phyloP scores from a whole-genome alignment of 257 asterid genomes.

The Fraxinus quadrangulata region DNA sequence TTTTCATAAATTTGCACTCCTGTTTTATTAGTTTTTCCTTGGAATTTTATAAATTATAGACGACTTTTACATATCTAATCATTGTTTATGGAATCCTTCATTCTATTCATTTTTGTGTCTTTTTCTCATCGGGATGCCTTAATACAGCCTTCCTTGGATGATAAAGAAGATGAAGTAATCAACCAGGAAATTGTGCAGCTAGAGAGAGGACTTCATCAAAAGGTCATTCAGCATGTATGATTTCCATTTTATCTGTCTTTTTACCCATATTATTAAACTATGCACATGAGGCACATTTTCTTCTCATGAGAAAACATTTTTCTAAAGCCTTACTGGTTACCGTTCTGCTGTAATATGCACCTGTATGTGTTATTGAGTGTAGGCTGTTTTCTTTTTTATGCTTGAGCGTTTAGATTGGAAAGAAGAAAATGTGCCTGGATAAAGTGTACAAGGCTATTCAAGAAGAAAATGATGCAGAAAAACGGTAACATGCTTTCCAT shows the following conservation, averaged over 20 bases:
- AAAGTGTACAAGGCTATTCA: slow-evolving; percentile 58
- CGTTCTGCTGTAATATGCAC: slow-evolving; percentile 2
- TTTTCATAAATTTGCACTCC: slow-evolving; percentile 19
- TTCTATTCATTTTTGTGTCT: slow-evolving; percentile 7
- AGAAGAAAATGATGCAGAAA: slow-evolving; percentile 47
- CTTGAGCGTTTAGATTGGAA: slow-evolving; percentile 51
- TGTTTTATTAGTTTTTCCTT: not conserved
- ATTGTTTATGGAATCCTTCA: slow-evolving; percentile 5
- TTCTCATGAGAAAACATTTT: not conserved
- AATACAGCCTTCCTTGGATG: slow-evolving; percentile 78
- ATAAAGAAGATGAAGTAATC: slow-evolving; percentile 73
- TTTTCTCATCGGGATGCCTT: slow-evolving; percentile 17
- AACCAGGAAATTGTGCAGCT: slow-evolving; percentile 68
- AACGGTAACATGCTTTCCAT: slow-evolving; percentile 50
- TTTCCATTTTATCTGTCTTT: slow-evolving; percentile 3
- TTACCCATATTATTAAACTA: not conserved
- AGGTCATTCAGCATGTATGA: slow-evolving; percentile 48
- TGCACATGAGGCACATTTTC: not conserved
- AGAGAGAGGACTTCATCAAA: slow-evolving; percentile 59
- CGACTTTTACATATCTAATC: slow-evolving; percentile 1
- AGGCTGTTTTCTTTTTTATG: slow-evolving; percentile 19
- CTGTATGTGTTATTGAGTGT: slow-evolving; percentile 14
- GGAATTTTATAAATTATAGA: slow-evolving; percentile 20
- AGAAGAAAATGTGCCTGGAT: slow-evolving; percentile 61
- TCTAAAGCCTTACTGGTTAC: not conserved